Percentiles rank a stretch among this genome's conserved stretches.
Evolutionary conservation across 352 stramenopile genomes (phyloP).

Genomic region (Thraustotheca clavata): DNA sequence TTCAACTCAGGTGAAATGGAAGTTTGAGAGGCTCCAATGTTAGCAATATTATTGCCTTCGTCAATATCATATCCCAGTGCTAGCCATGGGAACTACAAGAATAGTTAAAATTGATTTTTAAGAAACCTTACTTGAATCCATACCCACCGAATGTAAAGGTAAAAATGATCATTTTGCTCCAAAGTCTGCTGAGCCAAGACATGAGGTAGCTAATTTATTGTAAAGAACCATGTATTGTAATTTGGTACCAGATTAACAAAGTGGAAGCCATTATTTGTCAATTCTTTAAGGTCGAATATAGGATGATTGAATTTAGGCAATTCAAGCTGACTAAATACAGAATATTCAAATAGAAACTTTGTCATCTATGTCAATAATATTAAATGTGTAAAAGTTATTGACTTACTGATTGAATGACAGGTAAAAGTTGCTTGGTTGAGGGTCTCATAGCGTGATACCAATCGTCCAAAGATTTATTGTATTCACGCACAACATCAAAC

Average conservation of each 20-base stretch:
- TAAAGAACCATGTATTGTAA: neutral
- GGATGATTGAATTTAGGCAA: constrained; percentile 69
- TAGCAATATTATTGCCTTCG: neutral
- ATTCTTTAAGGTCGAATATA: constrained; percentile 55
- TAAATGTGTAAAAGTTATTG: neutral
- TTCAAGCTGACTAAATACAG: constrained; percentile 53
- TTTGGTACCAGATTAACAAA: constrained; percentile 39
- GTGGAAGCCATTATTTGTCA: constrained; percentile 66
- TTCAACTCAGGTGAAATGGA: too few species aligned
- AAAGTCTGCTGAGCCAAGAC: constrained; percentile 16
- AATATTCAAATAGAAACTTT: constrained; percentile 89
- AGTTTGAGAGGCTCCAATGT: neutral
- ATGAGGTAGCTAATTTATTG: constrained; percentile 9
- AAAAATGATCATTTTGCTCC: constrained; percentile 50
- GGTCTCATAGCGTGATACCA: constrained; percentile 74
- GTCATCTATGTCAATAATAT: constrained; percentile 40
- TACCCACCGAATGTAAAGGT: constrained; percentile 88
- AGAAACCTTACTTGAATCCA: constrained; percentile 62
- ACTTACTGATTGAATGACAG: constrained; percentile 38
- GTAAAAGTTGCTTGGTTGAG: constrained; percentile 62
- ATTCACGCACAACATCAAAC: constrained; percentile 90
- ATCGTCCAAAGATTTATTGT: constrained; percentile 80
- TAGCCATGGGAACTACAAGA: constrained; percentile 75
- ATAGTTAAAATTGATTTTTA: neutral
- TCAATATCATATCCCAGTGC: constrained; percentile 62